phyloP scores from a whole-genome alignment of 805 yeast genomes.

The Candida wancherniae region DNA sequence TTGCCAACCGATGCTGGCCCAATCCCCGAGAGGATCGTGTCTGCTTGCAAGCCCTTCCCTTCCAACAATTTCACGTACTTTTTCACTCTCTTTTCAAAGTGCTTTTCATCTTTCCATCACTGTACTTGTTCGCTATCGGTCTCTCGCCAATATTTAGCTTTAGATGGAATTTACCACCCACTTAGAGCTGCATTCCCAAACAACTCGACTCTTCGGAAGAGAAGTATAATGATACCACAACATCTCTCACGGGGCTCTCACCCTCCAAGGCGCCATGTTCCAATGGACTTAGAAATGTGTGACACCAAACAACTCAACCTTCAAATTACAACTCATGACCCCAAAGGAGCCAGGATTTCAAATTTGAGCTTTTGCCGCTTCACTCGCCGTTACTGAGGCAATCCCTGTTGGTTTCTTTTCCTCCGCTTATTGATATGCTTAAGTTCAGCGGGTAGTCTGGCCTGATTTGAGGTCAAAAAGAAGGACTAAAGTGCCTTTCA shows the following conservation, averaged over 20 bases:
- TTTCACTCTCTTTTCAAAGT: constrained; percentile 43
- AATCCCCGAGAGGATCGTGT: constrained; percentile 28
- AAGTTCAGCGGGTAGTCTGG: constrained; percentile 42
- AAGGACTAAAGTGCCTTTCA: background rate
- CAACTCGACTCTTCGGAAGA: constrained; percentile 32
- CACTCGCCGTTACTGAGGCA: constrained; percentile 44
- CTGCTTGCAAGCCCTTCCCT: constrained; percentile 41
- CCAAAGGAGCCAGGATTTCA: constrained; percentile 37
- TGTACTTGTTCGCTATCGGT: constrained; percentile 46
- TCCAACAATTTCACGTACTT: constrained; percentile 43
- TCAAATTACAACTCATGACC: constrained; percentile 37
- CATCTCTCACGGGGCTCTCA: constrained; percentile 43
- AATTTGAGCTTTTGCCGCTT: constrained; percentile 35
- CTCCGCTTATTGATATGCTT: constrained; percentile 44
- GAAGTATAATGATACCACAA: constrained; percentile 24
- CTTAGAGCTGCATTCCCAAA: constrained; percentile 40
- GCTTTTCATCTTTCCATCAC: constrained; percentile 44
- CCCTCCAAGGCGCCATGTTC: constrained; percentile 38
- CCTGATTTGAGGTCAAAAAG: no score
- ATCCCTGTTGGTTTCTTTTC: constrained; percentile 44
- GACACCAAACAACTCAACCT: no score
- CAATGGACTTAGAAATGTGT: no score
- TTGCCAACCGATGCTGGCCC: constrained; percentile 36
- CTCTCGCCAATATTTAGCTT: constrained; percentile 45
- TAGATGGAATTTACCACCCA: constrained; percentile 36